These are phyloP conservation scores for Coccomyxa sp. DNA, from an alignment of 139 green algal species.

Conservation along the genomic window DNA sequence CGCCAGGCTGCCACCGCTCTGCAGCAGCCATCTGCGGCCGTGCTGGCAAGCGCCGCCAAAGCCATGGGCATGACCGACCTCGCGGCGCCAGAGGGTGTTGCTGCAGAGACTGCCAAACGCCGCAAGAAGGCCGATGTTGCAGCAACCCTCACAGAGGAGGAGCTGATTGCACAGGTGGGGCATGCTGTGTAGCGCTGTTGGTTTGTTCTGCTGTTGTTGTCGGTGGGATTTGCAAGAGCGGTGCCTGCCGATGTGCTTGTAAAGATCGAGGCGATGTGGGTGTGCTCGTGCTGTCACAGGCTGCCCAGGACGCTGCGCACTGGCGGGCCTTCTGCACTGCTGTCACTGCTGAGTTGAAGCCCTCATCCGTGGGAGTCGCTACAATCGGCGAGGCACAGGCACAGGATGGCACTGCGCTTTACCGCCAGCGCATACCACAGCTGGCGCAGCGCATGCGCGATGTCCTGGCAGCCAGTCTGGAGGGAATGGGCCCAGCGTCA, in stretches of 20 bases:
- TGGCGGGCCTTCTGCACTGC: constrained; percentile 3
- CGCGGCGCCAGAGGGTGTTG: background rate
- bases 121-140: background rate
- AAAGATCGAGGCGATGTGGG: no score
- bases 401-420: no score
- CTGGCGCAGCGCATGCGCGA: constrained; percentile 14
- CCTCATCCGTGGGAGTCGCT: no score
- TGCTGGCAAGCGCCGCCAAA: constrained; percentile 32
- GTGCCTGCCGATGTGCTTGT: no score
- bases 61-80: constrained; percentile 17
- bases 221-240: no score
- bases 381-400: no score
- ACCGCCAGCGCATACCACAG: constrained; percentile 20
- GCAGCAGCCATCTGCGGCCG: constrained; percentile 37
- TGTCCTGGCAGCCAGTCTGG: background rate
- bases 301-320: background rate
- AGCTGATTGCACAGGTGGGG: background rate
- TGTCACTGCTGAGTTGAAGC: no score
- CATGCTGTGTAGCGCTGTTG: background rate
- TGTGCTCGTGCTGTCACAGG: no score
- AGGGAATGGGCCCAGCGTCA: no score
- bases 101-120: background rate
- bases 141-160: background rate
- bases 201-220: no score
- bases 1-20: constrained; percentile 46